Base-by-base conservation (phyloP, 495 filamentous ascomycete genomes). In the Rusavskia elegans region DNA sequence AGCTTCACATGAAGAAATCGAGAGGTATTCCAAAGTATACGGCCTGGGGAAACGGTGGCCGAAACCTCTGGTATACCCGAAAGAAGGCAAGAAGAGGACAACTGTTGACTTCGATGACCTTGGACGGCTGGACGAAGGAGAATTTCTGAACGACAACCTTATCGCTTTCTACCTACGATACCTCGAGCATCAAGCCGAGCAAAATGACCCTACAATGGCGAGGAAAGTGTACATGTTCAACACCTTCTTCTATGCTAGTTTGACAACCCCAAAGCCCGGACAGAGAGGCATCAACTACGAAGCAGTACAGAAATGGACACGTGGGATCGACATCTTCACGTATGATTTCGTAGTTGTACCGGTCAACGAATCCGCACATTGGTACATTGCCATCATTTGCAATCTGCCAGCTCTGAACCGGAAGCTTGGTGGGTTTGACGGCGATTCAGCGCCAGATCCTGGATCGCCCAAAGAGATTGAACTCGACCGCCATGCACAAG, bases 331-430 rank as follows among this genome's bases (percentile, higher is more conserved):
- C 61, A 64, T 97, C 13, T 86, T 97, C 60, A 75, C 73, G 25
- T 85, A 85, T 55, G 87, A 95, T 61, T 97, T 86, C 61, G 79
- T 97, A 40, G 73, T 97, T 5, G 84, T 98, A 16, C 92, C 92
- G 0, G 85, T 98, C 63, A 90, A 94, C 61, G 85, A 96, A 57
- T 66, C 75, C 60, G 68, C 69, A 19, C 92, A 98, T 63, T 98
- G 92, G 92, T 97, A 92, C 67, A 68, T 96, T 59, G 92, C 88
- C 13, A 89, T 98, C 52, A 95, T 97, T 32, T 95, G 87, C 78
- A 95, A 97, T 60, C 74, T 90, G 3, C 82, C 54, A 68, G 75
- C 51, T 57, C 76, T 67, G 49, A 62, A 62, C 57, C 71, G 61
- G 55, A 65, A 61, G 27, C 55, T 58, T 13, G 59, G 61, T 29